phyloP scores from a whole-genome alignment of 768 basidiomycete species.

The Termitomyces sp. region DNA sequence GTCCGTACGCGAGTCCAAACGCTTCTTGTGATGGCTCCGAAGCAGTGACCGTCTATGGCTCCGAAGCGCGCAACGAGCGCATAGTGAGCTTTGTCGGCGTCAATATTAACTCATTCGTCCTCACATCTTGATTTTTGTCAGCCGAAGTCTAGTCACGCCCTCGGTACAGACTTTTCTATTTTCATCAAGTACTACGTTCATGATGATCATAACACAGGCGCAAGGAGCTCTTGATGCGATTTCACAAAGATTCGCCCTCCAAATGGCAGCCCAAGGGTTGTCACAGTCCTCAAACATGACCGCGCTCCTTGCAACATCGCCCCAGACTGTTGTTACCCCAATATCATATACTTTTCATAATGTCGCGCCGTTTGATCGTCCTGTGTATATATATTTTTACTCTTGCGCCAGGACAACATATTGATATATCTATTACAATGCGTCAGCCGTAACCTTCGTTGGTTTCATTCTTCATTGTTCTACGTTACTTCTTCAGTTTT shows the following conservation, averaged over 20 bases:
- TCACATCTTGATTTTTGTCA: conserved; percentile 8
- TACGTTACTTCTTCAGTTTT: conserved; percentile 20
- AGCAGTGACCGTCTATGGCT: conserved; percentile 46
- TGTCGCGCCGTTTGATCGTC: conserved; percentile 53
- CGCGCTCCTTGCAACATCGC: conserved; percentile 41
- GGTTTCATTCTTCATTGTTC: conserved; percentile 48
- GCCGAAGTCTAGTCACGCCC: conserved; percentile 31
- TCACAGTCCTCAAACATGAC: conserved; percentile 24
- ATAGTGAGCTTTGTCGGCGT: conserved; percentile 39
- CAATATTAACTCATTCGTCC: neutral
- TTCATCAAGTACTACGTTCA: neutral
- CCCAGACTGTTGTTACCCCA: conserved; percentile 47
- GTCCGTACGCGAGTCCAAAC: conserved; percentile 39
- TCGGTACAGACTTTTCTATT: conserved; percentile 22
- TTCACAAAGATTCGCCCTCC: conserved; percentile 29
- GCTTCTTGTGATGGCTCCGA: conserved; percentile 42
- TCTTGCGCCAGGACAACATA: too few species aligned
- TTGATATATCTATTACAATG: conserved; percentile 27
- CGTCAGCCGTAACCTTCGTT: conserved; percentile 40
- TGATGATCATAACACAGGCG: conserved; percentile 20
- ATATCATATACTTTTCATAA: conserved; percentile 47
- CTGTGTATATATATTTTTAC: conserved; percentile 44
- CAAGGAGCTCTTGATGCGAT: conserved; percentile 34
- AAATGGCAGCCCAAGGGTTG: conserved; percentile 26
- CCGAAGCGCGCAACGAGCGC: conserved; percentile 54